phyloP scores from a whole-genome alignment of 805 yeast genomes.

The Sugiyamaella valdiviana region DNA sequence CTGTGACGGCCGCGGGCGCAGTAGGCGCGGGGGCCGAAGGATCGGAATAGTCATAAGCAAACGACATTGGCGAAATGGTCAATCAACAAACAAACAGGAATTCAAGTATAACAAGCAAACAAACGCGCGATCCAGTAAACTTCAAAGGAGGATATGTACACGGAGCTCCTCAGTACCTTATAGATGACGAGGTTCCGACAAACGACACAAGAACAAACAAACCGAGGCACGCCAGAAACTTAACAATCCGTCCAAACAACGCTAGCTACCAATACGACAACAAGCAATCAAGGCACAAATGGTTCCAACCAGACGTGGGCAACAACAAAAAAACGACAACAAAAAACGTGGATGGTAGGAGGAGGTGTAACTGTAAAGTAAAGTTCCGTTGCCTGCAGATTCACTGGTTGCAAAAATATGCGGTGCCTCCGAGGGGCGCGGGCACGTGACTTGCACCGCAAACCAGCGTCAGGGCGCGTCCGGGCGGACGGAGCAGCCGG shows the following conservation, averaged over 20 bases:
- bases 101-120: neutral
- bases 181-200: too few species aligned
- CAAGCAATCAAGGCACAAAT: neutral
- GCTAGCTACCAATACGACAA: neutral
- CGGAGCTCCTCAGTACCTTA: too few species aligned
- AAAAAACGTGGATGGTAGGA: neutral
- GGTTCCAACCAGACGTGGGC: neutral
- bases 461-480: too few species aligned
- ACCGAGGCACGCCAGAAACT: neutral
- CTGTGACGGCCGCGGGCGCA: neutral
- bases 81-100: conserved; percentile 5
- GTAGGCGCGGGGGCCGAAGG: neutral
- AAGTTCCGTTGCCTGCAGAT: neutral
- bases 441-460: too few species aligned
- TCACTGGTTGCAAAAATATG: neutral
- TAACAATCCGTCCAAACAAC: neutral
- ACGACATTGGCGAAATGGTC: conserved; percentile 6
- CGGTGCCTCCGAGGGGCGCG: too few species aligned
- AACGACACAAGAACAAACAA: too few species aligned
- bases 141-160: too few species aligned
- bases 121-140: too few species aligned
- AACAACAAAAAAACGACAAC: neutral
- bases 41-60: conserved; percentile 4
- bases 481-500: too few species aligned
- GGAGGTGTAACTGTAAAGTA: too few species aligned